Evolutionary conservation across 768 basidiomycete genomes (phyloP), one percentile per base, ranked within the genome.

Genomic region (Zangia roseola): DNA sequence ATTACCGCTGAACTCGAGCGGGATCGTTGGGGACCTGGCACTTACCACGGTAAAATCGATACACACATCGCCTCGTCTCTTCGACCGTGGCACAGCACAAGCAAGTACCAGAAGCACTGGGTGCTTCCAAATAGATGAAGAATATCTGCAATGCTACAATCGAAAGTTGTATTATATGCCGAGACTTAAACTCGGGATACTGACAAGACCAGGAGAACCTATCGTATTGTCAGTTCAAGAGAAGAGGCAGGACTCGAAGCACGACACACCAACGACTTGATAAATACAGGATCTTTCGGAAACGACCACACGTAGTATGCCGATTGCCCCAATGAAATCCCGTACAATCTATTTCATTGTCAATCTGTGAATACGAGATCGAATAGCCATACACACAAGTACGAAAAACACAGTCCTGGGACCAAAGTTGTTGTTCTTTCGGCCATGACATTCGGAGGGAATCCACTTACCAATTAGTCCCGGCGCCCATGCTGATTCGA

Each of bases 121-220:
- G 10, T 21, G 4, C 8, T 6, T 16, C 54, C 54, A 10, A 50
- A 13, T 2, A 58, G 10, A 16, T 58, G 56, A 17, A 43, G 0
- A 12, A 13, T 3, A 10, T 58, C 55, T 2, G 49, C 45, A 13
- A 39, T 19, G 25, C 57, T 58, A 31, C 20, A 43, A 48, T 30
- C 21, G 2, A n/a, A 20, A 2, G 30, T 57, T 12, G 39, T 34
- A 10, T 12, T 3, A 28, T 34, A 3, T 4, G 10, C 7, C 25
- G 9, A 4, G 4, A 21, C 2, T n/a, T 19, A 4, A 6, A 23
- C 0, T 8, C 1, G 17, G 23, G 30, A 34, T 28, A 57, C 57
- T 6, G 9, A 58, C 57, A 46, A 51, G 13, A 57, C 28, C 1
- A 51, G 2, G 13, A 57, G 25, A 10, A 58, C 55, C 57, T 58